A percentile compares a stretch with the other conserved stretches of the same genome.
Conservation (phyloP, 139 green algal genomes). For the Diplosphaera chodatii region DNA sequence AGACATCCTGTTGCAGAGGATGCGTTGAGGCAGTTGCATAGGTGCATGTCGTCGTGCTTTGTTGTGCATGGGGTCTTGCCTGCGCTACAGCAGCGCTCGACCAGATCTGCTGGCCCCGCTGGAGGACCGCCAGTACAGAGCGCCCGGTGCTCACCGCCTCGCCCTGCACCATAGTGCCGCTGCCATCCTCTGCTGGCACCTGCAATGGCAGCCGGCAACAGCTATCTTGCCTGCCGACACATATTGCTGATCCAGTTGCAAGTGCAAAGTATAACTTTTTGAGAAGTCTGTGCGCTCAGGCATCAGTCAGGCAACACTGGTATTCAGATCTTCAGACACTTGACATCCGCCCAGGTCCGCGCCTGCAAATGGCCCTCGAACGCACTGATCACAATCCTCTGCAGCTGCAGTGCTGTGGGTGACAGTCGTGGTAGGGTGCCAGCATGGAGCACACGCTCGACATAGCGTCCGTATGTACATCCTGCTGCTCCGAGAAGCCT, state of each 20-base stretch:
- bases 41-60: too few species aligned
- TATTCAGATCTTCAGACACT: too few species aligned
- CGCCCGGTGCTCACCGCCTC: neutral
- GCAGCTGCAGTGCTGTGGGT: conserved; percentile 13
- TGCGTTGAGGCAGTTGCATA: too few species aligned
- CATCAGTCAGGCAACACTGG: too few species aligned
- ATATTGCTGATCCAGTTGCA: too few species aligned
- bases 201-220: neutral
- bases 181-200: neutral
- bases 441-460: conserved; percentile 19
- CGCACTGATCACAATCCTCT: conserved; percentile 8
- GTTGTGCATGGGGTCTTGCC: conserved; percentile 1
- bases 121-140: conserved; percentile 24
- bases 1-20: too few species aligned
- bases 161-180: neutral
- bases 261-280: too few species aligned
- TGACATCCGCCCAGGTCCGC: neutral
- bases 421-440: conserved; percentile 12
- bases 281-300: too few species aligned
- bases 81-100: conserved; percentile 5
- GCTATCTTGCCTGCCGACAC: too few species aligned
- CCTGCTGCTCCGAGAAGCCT: conserved; percentile 20
- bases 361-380: neutral
- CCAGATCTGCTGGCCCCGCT: conserved; percentile 22
- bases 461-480: conserved; percentile 19